Percentiles rank a stretch among this genome's conserved stretches.
These are phyloP conservation scores for Ophiocytium majus DNA, from an alignment of 352 stramenopile species.

Conservation along the genomic window DNA sequence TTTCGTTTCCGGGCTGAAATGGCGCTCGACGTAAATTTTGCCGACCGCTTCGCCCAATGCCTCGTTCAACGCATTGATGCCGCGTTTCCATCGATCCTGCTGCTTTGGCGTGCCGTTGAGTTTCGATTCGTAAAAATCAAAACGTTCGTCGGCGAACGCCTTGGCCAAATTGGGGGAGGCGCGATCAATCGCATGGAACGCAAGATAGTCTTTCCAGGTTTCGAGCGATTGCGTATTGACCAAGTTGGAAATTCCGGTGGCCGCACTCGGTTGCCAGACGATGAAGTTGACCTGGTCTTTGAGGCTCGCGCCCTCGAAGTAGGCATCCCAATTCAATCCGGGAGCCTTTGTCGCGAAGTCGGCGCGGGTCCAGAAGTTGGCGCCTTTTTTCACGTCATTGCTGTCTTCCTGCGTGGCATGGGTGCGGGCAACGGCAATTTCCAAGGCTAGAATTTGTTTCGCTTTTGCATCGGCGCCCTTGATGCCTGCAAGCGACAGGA, in stretches of 20 bases:
- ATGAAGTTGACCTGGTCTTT: background rate
- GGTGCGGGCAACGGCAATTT: background rate
- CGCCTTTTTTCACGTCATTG: background rate
- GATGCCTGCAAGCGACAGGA: background rate
- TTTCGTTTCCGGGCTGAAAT: conserved; percentile 4
- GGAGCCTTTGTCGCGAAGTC: background rate
- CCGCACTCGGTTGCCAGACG: background rate
- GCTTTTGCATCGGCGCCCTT: background rate
- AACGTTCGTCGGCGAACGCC: background rate
- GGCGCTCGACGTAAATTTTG: background rate
- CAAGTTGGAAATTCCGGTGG: background rate
- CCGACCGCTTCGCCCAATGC: background rate
- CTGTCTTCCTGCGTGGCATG: background rate
- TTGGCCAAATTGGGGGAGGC: background rate
- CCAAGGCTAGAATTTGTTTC: background rate
- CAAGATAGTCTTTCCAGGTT: background rate
- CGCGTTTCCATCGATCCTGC: background rate
- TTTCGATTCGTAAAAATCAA: background rate
- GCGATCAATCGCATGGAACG: background rate
- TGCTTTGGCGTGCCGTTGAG: background rate
- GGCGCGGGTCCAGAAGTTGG: background rate
- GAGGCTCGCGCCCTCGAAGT: too few species aligned
- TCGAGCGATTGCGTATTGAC: background rate
- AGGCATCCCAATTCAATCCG: too few species aligned
- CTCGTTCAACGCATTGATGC: background rate